These are phyloP conservation scores for Solanum hybrid DNA, from an alignment of 305 asterid genomes.

Conservation along the genomic window DNA sequence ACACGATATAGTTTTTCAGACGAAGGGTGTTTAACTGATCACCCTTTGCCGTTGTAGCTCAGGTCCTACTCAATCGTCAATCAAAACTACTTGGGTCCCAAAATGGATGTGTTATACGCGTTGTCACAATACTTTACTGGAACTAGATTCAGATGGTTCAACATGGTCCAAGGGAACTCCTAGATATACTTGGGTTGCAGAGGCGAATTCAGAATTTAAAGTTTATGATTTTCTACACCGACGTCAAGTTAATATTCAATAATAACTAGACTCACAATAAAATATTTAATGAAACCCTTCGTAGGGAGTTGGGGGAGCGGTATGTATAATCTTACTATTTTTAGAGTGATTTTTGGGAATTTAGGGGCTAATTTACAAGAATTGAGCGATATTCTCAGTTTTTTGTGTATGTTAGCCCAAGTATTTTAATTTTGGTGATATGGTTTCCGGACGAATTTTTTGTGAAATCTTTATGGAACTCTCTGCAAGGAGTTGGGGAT, in stretches of 20 bases:
- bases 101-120: neutral
- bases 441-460: too few species aligned
- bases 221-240: neutral
- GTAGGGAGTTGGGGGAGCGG: too few species aligned
- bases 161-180: neutral
- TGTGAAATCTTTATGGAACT: too few species aligned
- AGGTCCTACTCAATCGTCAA: too few species aligned
- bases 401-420: too few species aligned
- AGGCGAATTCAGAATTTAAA: neutral
- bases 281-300: neutral
- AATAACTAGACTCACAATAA: neutral
- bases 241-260: neutral
- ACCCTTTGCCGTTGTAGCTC: too few species aligned
- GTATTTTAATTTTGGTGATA: too few species aligned
- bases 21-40: neutral
- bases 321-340: too few species aligned
- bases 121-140: neutral
- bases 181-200: neutral
- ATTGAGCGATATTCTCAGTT: too few species aligned
- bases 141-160: neutral
- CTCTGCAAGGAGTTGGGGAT: too few species aligned
- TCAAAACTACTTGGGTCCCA: neutral
- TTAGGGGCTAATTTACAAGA: too few species aligned
- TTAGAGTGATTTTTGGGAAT: too few species aligned
- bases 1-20: neutral